These are phyloP conservation scores for Jacaranda mimosifolia DNA, from an alignment of 257 asterid genomes.

Conservation along the genomic window DNA sequence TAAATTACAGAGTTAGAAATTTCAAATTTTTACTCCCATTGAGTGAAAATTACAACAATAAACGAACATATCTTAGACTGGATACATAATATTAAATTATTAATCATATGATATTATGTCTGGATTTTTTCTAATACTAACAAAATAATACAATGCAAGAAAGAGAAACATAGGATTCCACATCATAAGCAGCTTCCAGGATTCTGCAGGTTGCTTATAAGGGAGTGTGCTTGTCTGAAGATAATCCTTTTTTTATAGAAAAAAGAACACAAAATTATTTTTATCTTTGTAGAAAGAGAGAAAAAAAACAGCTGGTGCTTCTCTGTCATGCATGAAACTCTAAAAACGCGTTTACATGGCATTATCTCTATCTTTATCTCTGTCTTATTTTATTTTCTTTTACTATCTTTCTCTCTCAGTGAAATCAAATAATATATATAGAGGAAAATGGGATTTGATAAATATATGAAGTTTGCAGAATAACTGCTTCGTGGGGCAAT, in stretches of 20 bases:
- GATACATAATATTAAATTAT: neutral
- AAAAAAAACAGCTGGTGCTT: conserved; percentile 62
- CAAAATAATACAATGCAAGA: conserved; percentile 20
- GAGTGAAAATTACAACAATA: conserved; percentile 24
- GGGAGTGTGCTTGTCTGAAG: conserved; percentile 24
- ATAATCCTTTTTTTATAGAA: conserved; percentile 34
- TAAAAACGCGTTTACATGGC: conserved; percentile 58
- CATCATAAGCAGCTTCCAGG: conserved; percentile 66
- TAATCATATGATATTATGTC: conserved; percentile 4
- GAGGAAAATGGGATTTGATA: neutral
- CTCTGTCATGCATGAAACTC: conserved; percentile 58
- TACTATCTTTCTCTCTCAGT: no score
- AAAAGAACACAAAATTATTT: no score
- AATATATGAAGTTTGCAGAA: neutral
- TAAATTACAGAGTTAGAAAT: neutral
- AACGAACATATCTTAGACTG: conserved; percentile 25
- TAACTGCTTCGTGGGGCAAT: conserved; percentile 22
- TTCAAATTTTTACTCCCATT: neutral
- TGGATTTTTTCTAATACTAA: conserved; percentile 19
- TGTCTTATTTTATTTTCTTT: neutral
- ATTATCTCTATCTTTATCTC: conserved; percentile 18
- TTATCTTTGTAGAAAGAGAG: neutral
- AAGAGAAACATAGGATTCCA: conserved; percentile 44
- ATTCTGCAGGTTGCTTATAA: conserved; percentile 39
- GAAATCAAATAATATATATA: no score